These are phyloP conservation scores for Lasiosphaeria hispida DNA, from an alignment of 495 filamentous ascomycete species.

Conservation along the genomic window DNA sequence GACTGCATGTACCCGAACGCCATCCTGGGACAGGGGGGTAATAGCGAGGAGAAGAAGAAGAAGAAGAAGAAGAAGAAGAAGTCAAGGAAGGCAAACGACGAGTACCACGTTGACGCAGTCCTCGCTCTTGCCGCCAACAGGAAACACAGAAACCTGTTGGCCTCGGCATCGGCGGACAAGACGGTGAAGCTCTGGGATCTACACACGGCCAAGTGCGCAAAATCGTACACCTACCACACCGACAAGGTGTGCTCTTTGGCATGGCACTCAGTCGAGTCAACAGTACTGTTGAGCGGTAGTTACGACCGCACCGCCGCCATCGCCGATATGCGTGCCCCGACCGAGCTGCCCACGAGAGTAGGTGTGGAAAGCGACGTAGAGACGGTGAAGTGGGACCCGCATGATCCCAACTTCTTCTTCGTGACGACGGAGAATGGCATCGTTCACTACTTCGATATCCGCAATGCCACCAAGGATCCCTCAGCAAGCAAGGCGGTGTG, in stretches of 20 bases:
- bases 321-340: conserved; percentile 89
- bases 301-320: conserved; percentile 92
- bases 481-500: conserved; percentile 79
- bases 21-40: conserved; percentile 84
- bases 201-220: conserved; percentile 83
- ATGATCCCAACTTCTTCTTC: conserved; percentile 90
- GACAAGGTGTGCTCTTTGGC: conserved; percentile 95
- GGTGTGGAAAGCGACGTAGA: conserved; percentile 95
- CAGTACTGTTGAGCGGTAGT: conserved; percentile 83
- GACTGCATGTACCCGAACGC: conserved; percentile 98
- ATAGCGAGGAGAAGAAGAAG: conserved; percentile 45
- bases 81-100: conserved; percentile 79
- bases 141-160: conserved; percentile 90
- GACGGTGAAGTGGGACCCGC: conserved; percentile 85
- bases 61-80: conserved; percentile 85
- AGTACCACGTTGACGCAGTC: conserved; percentile 92
- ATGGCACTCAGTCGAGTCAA: conserved; percentile 86
- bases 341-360: conserved; percentile 73
- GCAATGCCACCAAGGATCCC: conserved; percentile 64
- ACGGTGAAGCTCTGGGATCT: conserved; percentile 98
- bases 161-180: conserved; percentile 91
- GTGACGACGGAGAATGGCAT: conserved; percentile 88
- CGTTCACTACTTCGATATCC: conserved; percentile 82
- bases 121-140: conserved; percentile 88
- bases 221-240: conserved; percentile 87